Percentiles rank a stretch among this genome's conserved stretches.
Conservation (phyloP, 2,329 filamentous ascomycete species). For the Phialemoniopsis sp. region DNA sequence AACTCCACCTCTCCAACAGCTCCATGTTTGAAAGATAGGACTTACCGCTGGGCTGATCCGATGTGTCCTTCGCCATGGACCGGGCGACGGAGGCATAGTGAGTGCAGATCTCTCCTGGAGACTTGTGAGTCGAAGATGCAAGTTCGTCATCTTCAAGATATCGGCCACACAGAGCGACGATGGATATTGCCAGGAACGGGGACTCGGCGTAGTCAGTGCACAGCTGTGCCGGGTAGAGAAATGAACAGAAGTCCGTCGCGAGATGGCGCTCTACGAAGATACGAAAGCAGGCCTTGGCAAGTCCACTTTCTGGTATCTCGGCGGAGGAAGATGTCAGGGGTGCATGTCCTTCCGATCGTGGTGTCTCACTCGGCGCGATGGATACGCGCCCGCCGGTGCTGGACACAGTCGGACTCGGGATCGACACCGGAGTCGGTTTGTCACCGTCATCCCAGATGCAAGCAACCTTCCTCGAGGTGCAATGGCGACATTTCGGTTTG, state of each 20-base stretch:
- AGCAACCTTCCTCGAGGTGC: neutral
- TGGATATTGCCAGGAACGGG: neutral
- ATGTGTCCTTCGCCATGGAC: neutral
- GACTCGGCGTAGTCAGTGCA: neutral
- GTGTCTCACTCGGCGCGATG: too few species aligned
- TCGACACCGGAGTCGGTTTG: too few species aligned
- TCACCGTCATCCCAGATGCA: neutral
- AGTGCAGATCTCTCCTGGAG: neutral
- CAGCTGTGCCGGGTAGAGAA: neutral
- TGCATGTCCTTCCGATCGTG: too few species aligned
- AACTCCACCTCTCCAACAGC: too few species aligned
- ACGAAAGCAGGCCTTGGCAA: neutral
- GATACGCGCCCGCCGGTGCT: too few species aligned
- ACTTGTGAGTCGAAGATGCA: neutral
- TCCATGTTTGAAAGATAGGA: neutral
- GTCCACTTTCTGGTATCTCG: too few species aligned
- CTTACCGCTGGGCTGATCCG: neutral
- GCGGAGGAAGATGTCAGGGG: too few species aligned
- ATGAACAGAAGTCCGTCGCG: neutral
- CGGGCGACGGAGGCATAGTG: neutral
- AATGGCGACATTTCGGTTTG: neutral
- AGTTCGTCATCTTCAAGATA: neutral
- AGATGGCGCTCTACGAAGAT: neutral
- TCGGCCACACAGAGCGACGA: neutral
- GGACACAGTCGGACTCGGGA: too few species aligned